Conservation (phyloP, 805 yeast genomes). For the Sungouiozyma ichnusensis region DNA sequence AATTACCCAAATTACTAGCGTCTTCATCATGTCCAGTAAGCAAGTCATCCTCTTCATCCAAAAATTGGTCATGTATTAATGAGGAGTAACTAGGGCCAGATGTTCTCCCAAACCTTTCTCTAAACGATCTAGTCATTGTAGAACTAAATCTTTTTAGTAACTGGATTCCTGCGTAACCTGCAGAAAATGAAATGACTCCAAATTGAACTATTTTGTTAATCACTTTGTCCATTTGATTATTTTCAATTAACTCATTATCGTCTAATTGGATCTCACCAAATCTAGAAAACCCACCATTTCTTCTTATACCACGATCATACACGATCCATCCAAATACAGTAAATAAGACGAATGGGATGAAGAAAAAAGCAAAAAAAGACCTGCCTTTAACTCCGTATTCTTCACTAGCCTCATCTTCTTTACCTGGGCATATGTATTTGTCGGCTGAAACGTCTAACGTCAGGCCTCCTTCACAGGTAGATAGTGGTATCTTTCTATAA, state of each 20-base stretch:
- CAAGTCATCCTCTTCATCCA: slow-evolving; percentile 30
- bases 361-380: slow-evolving; percentile 41
- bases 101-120: slow-evolving; percentile 21
- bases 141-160: slow-evolving; percentile 9
- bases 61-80: slow-evolving; percentile 24
- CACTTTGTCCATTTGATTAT: slow-evolving; percentile 46
- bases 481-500: slow-evolving; percentile 73
- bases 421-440: slow-evolving; percentile 81
- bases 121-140: slow-evolving; percentile 8
- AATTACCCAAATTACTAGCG: slow-evolving; percentile 38
- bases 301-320: slow-evolving; percentile 69
- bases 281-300: slow-evolving; percentile 65
- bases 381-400: slow-evolving; percentile 47
- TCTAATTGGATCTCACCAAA: slow-evolving; percentile 81
- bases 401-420: slow-evolving; percentile 47
- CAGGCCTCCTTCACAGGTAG: slow-evolving; percentile 79
- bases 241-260: slow-evolving; percentile 49
- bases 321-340: slow-evolving; percentile 55
- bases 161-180: slow-evolving; percentile 19
- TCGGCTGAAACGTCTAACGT: slow-evolving; percentile 50
- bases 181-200: slow-evolving; percentile 42
- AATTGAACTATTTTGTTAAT: slow-evolving; percentile 49
- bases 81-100: slow-evolving; percentile 27
- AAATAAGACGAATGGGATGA: slow-evolving; percentile 45
- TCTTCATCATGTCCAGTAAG: slow-evolving; percentile 36